These are phyloP conservation scores for Exophiala aquamarina DNA, from an alignment of 2,329 filamentous ascomycete species.

Conservation along the genomic window DNA sequence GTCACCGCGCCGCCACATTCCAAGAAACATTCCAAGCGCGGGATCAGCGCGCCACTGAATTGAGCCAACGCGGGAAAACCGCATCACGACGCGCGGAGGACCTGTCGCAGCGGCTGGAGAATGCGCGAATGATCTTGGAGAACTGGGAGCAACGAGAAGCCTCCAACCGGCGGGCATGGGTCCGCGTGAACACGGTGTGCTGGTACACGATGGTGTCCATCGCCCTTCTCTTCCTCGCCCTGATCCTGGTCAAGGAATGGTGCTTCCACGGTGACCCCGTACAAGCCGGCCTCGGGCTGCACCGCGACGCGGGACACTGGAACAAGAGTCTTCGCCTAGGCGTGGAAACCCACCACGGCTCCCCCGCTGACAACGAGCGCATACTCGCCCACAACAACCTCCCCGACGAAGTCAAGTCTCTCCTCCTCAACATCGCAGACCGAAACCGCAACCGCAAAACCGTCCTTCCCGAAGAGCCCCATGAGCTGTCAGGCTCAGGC, in stretches of 20 bases:
- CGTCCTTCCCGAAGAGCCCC: too few relatives aligned
- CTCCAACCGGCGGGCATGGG: conserved; percentile 29
- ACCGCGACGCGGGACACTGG: conserved; percentile 16
- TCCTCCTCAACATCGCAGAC: conserved; percentile 16
- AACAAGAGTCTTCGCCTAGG: conserved; percentile 15
- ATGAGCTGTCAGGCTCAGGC: too few relatives aligned
- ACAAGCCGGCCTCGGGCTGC: conserved; percentile 9
- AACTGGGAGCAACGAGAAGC: conserved; percentile 43
- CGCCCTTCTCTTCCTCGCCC: conserved; percentile 12
- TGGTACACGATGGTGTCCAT: conserved; percentile 11
- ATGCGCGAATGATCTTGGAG: conserved; percentile 40
- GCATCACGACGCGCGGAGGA: conserved; percentile 36
- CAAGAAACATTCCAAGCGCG: conserved; percentile 39
- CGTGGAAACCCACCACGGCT: neutral
- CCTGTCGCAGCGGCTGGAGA: conserved; percentile 40
- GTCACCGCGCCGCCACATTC: conserved; percentile 38
- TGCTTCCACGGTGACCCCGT: conserved; percentile 18
- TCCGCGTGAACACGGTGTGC: conserved; percentile 13
- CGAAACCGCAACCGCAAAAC: conserved; percentile 14
- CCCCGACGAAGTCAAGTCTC: conserved; percentile 5
- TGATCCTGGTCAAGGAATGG: conserved; percentile 19
- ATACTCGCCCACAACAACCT: conserved; percentile 10
- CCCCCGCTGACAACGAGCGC: conserved; percentile 1
- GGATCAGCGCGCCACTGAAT: conserved; percentile 34
- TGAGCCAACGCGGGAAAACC: conserved; percentile 41